phyloP scores from a whole-genome alignment of 768 basidiomycete species.

The Naganishia kalamii region DNA sequence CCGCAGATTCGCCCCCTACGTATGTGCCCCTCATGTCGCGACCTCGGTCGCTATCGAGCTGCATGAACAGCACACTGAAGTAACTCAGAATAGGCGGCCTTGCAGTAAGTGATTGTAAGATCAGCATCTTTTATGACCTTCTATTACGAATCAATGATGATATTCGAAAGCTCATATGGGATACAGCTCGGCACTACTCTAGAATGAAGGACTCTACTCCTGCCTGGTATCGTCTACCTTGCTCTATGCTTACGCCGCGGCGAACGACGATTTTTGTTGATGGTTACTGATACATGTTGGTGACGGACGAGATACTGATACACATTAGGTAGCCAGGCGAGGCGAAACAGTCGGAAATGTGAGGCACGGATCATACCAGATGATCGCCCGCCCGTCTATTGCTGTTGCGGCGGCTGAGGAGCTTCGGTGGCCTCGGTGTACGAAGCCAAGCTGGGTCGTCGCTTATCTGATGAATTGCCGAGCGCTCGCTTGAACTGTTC shows the following conservation, averaged over 20 bases:
- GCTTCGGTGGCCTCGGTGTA: constrained; percentile 13
- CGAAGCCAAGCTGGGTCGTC: constrained; percentile 21
- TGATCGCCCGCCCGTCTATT: no score
- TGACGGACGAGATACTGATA: neutral
- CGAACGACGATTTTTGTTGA: constrained; percentile 13
- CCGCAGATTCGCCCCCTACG: no score
- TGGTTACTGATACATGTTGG: constrained; percentile 10
- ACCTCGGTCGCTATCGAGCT: no score
- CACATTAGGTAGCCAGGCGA: constrained; percentile 5
- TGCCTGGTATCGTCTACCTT: neutral
- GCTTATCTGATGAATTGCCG: constrained; percentile 38
- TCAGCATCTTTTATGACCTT: no score
- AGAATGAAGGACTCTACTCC: neutral
- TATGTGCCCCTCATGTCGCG: no score
- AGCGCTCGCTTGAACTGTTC: constrained; percentile 44
- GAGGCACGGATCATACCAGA: neutral
- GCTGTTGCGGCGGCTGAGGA: neutral
- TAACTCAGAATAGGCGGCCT: no score
- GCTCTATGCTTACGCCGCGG: constrained; percentile 10
- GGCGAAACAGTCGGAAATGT: neutral
- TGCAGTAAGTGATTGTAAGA: no score
- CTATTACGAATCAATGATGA: no score
- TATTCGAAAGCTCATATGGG: no score
- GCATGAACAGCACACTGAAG: no score
- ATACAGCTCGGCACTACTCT: neutral